Evolutionary conservation across 73 alveolate species (phyloP).

Genomic region (Stentor coeruleus): DNA sequence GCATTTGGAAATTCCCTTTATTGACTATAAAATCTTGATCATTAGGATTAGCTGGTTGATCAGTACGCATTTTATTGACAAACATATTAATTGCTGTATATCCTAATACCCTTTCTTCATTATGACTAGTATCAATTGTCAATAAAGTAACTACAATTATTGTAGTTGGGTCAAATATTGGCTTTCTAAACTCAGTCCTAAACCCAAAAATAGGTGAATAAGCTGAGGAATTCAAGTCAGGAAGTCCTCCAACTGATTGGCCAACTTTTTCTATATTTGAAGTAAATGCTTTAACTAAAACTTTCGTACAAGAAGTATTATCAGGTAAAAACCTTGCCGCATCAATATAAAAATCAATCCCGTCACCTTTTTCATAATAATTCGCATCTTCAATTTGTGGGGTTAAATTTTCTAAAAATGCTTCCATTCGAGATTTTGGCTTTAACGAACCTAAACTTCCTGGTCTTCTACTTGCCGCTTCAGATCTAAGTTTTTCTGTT

Average conservation of each 20-base stretch:
- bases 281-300: constrained; percentile 31
- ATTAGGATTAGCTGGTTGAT: constrained; percentile 53
- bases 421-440: constrained; percentile 29
- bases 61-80: constrained; percentile 45
- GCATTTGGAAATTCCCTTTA: constrained; percentile 69
- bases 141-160: constrained; percentile 58
- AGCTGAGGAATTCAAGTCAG: constrained; percentile 43
- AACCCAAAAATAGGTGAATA: constrained; percentile 62
- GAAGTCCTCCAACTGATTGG: constrained; percentile 58
- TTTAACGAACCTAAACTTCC: background rate
- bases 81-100: constrained; percentile 74
- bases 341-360: constrained; percentile 81
- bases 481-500: background rate
- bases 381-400: constrained; percentile 42
- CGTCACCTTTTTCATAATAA: constrained; percentile 63
- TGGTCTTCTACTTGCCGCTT: background rate
- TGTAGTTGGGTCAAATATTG: constrained; percentile 70
- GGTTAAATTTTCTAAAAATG: constrained; percentile 44
- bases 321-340: constrained; percentile 83
- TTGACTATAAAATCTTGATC: constrained; percentile 57
- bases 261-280: constrained; percentile 47
- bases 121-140: constrained; percentile 59
- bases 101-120: constrained; percentile 71
- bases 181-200: constrained; percentile 69
- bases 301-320: constrained; percentile 66